A percentile compares a stretch with the other conserved stretches of the same genome.
These are phyloP conservation scores for Massariosphaeria phaeospora DNA, from an alignment of 495 filamentous ascomycete species.

Conservation along the genomic window DNA sequence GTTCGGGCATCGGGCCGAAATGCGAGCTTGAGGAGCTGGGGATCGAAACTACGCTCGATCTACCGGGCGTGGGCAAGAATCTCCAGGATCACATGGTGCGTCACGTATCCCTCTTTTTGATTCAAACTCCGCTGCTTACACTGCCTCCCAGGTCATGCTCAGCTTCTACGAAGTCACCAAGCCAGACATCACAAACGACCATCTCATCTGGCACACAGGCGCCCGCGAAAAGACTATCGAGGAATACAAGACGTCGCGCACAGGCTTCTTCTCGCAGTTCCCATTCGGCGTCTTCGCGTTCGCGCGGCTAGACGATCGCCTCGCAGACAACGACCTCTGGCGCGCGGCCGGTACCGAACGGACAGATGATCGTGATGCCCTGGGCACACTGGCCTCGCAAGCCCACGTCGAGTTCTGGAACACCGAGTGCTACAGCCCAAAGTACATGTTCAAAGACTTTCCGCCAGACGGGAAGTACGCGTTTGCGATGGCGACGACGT, in stretches of 20 bases:
- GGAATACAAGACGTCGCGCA: slow-evolving; percentile 43
- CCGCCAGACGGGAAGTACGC: slow-evolving; percentile 26
- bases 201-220: slow-evolving; percentile 8
- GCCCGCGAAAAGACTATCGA: slow-evolving; percentile 40
- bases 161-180: slow-evolving; percentile 50
- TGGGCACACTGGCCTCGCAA: slow-evolving; percentile 10
- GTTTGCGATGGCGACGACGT: slow-evolving; percentile 37
- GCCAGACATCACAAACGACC: slow-evolving; percentile 41
- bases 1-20: slow-evolving; percentile 24
- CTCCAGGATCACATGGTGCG: slow-evolving; percentile 22
- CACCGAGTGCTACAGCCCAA: slow-evolving; percentile 23
- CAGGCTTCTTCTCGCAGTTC: slow-evolving; percentile 18
- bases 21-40: slow-evolving; percentile 10
- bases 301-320: slow-evolving; percentile 38
- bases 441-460: slow-evolving; percentile 8
- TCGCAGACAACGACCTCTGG: slow-evolving; percentile 26
- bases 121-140: background rate
- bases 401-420: slow-evolving; percentile 22
- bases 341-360: slow-evolving; percentile 40
- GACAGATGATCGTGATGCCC: slow-evolving; percentile 14
- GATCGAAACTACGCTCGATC: slow-evolving; percentile 20
- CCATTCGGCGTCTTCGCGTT: slow-evolving; percentile 48
- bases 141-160: slow-evolving; percentile 29
- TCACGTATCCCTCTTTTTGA: background rate
- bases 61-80: slow-evolving; percentile 27